Evolutionary conservation across 352 stramenopile genomes (phyloP).

Genomic region (Globisporangium sylvaticum): DNA sequence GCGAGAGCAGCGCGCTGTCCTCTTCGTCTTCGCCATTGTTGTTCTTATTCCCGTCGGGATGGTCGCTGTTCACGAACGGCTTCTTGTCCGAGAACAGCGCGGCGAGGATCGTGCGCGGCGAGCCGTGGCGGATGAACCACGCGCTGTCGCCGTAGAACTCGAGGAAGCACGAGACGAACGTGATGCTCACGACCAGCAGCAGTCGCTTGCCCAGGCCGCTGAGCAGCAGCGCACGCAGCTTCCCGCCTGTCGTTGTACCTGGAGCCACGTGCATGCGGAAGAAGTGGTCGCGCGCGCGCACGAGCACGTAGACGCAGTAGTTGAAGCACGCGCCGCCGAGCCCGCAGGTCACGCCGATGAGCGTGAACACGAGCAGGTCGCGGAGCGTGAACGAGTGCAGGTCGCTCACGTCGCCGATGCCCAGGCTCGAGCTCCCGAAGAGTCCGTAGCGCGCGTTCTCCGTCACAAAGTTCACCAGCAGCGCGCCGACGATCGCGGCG

Average conservation of each 20-base stretch:
- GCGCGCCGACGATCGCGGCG: constrained; percentile 64
- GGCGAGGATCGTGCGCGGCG: constrained; percentile 54
- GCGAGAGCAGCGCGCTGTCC: constrained; percentile 58
- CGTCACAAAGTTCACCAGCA: constrained; percentile 64
- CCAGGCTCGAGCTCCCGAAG: constrained; percentile 68
- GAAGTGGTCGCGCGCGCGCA: constrained; percentile 56
- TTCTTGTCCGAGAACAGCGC: constrained; percentile 65
- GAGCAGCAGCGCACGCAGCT: constrained; percentile 20
- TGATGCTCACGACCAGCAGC: constrained; percentile 52
- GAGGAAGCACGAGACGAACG: constrained; percentile 57
- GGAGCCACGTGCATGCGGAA: constrained; percentile 16
- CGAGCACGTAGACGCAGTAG: constrained; percentile 59
- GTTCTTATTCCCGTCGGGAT: neutral
- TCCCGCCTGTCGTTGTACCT: constrained; percentile 2
- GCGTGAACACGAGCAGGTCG: constrained; percentile 56
- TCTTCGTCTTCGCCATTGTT: constrained; percentile 17
- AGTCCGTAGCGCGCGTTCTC: constrained; percentile 64
- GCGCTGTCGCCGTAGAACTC: constrained; percentile 79
- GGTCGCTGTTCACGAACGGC: constrained; percentile 25
- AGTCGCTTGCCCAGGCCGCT: constrained; percentile 60
- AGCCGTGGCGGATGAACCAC: constrained; percentile 78
- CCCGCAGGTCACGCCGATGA: constrained; percentile 64
- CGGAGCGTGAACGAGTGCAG: constrained; percentile 43
- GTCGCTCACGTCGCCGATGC: constrained; percentile 43
- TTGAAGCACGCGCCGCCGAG: constrained; percentile 72